Evolutionary conservation across 352 stramenopile genomes (phyloP), one percentile per base, ranked within the genome.

Genomic region (Albugo candida): DNA sequence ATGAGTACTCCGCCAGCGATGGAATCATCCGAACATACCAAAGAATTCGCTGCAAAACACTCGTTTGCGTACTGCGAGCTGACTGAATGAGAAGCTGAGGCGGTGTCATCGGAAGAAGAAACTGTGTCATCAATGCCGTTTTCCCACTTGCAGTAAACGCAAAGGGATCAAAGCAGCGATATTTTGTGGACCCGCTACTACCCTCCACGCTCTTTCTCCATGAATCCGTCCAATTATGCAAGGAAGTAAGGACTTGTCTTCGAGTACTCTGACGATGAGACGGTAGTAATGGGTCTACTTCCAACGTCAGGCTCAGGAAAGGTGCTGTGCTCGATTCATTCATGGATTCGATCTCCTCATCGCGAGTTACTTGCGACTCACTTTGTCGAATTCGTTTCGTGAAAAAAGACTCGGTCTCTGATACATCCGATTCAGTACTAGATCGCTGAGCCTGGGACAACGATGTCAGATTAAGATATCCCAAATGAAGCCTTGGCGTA

Each of bases 1-100:
- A 61, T 27, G 94, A 62, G 77, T 82, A 95, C 51, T 95, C 81
- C 42, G 93, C 63, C 1, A 96, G 58, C 40, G 94, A 95, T 13
- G 91, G 85, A 17, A 97, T 74, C 36, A 97, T 60, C 12, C 68
- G 82, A 19, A 97, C 87, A 52, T 88, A 97, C n/a, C 83, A 81
- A 24, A 85, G 66, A 13, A 87, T 48, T 14, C 55, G 51, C 45
- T 43, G 36, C 16, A 81, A 31, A 3, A 31, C 24, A 31, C 24
- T 31, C 8, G 24, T 10, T 8, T 31, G 24, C 3, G 8, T 31
- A 8, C 24, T 31, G 8, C 24, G 3, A 31, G 3, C 49, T 1
- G 52, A 48, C 6, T 10, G 13, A 16, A 41, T 2, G 53, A 71
- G 44, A 11, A 51, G 55, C 17, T 54, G 43, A 14, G 83, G 86